These are phyloP conservation scores for Phoma sp. DNA, from an alignment of 2,329 filamentous ascomycete species.

Conservation along the genomic window DNA sequence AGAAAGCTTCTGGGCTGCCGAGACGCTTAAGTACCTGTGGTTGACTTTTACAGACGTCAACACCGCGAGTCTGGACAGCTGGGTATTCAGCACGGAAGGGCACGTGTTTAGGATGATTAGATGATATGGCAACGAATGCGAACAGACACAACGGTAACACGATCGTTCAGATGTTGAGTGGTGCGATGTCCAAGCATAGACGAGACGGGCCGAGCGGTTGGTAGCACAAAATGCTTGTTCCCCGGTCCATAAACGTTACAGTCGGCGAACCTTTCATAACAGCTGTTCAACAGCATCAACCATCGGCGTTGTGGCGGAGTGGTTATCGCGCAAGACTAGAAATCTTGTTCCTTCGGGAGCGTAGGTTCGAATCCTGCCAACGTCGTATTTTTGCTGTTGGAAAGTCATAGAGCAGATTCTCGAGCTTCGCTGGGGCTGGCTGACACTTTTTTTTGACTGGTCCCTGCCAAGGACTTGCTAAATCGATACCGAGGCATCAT, in stretches of 20 bases:
- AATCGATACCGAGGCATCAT: neutral
- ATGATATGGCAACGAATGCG: constrained; percentile 18
- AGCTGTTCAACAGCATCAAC: constrained; percentile 11
- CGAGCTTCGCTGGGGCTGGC: too few species aligned
- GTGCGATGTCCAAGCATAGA: neutral
- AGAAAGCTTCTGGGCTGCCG: constrained; percentile 50
- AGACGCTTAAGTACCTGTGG: constrained; percentile 52
- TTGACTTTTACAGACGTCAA: constrained; percentile 48
- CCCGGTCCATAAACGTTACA: neutral
- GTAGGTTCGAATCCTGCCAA: constrained; percentile 50
- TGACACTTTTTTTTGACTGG: neutral
- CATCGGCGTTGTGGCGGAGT: constrained; percentile 49
- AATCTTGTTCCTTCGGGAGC: constrained; percentile 53
- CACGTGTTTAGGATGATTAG: constrained; percentile 50
- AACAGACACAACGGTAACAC: neutral
- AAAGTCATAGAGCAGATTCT: neutral
- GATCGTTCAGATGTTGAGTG: neutral
- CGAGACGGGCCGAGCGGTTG: neutral
- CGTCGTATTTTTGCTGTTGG: constrained; percentile 39
- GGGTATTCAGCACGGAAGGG: constrained; percentile 55
- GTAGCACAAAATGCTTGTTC: neutral
- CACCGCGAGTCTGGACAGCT: constrained; percentile 48
- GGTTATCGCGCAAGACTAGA: constrained; percentile 53
- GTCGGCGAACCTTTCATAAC: neutral
- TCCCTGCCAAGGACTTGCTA: neutral